Base-by-base conservation (phyloP, 176 grass and related monocot species). In the Eleusine coracana region DNA sequence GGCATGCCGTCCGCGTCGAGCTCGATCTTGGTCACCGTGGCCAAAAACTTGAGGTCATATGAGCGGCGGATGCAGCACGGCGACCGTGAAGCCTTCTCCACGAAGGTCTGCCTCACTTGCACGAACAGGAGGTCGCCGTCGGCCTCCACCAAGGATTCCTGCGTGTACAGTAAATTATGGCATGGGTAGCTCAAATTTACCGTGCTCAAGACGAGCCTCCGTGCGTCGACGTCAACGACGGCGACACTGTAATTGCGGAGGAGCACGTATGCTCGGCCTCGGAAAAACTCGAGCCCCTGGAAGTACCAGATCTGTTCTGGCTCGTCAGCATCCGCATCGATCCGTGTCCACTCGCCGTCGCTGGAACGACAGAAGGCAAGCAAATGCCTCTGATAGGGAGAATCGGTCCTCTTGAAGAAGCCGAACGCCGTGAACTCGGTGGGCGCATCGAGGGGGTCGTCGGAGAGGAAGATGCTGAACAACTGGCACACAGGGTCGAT, bases 381-480 rank as follows among this genome's bases (percentile, higher is more conserved):
- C 16, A 15, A 17, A 27, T 39, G n/a, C 8, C 23, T 6, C 0
- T 3, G 0, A n/a, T 20, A 0, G 66, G 4, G 2, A 1, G 0
- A 3, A 14, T 42, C 11, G 0, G n/a, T 9, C 18, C 42, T 71
- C 46, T 1, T 21, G 71, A 74, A 74, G 71, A 34, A 54, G 44
- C 20, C 71, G 34, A 75, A 65, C 3, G 11, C 55, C 3, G 6
- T 25, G 28, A 44, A 83, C 12, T 25, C 2, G 6, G 10, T 14
- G 2, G 81, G 42, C 28, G 17, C 44, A 6, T 6, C 39, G 29
- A 52, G 61, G 12, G 81, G 70, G 18, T 83, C 81, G 31, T 15
- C 81, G n/a, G 46, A 75, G 60, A 83, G 81, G 45, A 82, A 83
- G 29, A 75, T 15, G 21, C 39, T 17, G 29, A 52, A 38, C 27